Evolutionary conservation across 2,329 filamentous ascomycete species (phyloP).

Genomic region (Fusarium annulatum): DNA sequence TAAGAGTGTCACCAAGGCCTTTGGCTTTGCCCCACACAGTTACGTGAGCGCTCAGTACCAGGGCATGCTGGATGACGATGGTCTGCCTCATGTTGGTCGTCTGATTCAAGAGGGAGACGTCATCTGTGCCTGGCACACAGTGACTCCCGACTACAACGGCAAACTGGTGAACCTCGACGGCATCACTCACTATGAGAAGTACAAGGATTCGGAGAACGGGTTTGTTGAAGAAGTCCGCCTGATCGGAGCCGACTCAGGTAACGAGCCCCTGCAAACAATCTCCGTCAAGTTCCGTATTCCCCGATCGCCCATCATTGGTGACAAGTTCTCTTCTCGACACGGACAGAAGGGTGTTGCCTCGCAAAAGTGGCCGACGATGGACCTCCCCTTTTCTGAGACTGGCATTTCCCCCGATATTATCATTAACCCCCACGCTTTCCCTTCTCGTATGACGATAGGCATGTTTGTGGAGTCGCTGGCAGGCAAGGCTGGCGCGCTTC

Average conservation of each 20-base stretch:
- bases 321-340: slow-evolving; percentile 99
- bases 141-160: slow-evolving; percentile 81
- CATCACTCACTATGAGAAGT: slow-evolving; percentile 87
- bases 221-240: slow-evolving; percentile 94
- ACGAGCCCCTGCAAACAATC: slow-evolving; percentile 85
- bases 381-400: slow-evolving; percentile 97
- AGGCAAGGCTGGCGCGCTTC: slow-evolving; percentile 92
- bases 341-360: slow-evolving; percentile 98
- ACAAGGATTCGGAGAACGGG: slow-evolving; percentile 89
- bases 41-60: slow-evolving; percentile 77
- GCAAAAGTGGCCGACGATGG: slow-evolving; percentile 91
- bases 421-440: slow-evolving; percentile 99
- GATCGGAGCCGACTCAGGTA: slow-evolving; percentile 85
- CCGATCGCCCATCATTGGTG: slow-evolving; percentile 90
- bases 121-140: slow-evolving; percentile 89
- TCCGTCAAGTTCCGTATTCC: slow-evolving; percentile 95
- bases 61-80: slow-evolving; percentile 84
- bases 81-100: slow-evolving; percentile 83
- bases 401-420: slow-evolving; percentile 98
- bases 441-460: slow-evolving; percentile 99
- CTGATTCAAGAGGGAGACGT: slow-evolving; percentile 83
- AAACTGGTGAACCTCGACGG: slow-evolving; percentile 88
- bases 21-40: slow-evolving; percentile 87
- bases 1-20: slow-evolving; percentile 81
- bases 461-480: slow-evolving; percentile 99